phyloP scores from a whole-genome alignment of 2,329 filamentous ascomycete genomes.

The Xylariaceae sp. region DNA sequence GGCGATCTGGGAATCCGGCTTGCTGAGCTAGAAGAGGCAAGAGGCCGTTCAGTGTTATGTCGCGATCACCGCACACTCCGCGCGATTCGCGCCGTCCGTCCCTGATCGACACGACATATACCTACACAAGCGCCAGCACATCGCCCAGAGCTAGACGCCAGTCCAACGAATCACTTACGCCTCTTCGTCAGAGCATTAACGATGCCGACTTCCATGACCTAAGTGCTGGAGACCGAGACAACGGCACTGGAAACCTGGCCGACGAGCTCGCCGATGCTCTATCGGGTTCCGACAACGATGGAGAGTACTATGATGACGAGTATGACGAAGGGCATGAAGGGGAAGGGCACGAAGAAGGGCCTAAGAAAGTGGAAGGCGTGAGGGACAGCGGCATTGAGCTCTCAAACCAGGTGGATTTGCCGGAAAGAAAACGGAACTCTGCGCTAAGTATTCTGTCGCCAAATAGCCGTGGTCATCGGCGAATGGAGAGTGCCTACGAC shows the following conservation, averaged over 20 bases:
- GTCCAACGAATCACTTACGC: conserved; percentile 48
- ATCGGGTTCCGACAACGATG: conserved; percentile 59
- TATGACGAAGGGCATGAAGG: conserved; percentile 22
- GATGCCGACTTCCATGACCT: conserved; percentile 46
- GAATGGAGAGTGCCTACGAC: conserved; percentile 58
- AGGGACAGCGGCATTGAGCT: conserved; percentile 43
- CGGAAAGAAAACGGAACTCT: conserved; percentile 32
- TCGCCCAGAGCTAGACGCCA: conserved; percentile 45
- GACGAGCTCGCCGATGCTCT: conserved; percentile 75
- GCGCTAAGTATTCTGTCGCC: conserved; percentile 43
- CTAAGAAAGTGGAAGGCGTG: conserved; percentile 29
- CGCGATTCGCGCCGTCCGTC: conserved; percentile 56
- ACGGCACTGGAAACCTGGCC: conserved; percentile 69
- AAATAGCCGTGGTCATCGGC: conserved; percentile 44
- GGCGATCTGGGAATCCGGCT: not conserved
- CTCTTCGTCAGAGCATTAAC: conserved; percentile 43
- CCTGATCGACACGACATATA: conserved; percentile 41
- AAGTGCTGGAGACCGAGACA: conserved; percentile 37
- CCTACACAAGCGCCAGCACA: conserved; percentile 35
- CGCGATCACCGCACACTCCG: conserved; percentile 50
- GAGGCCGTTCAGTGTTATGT: conserved; percentile 31
- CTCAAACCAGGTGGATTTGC: conserved; percentile 30
- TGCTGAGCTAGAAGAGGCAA: not conserved
- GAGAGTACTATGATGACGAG: conserved; percentile 45
- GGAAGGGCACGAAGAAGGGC: conserved; percentile 22